Base-by-base conservation (phyloP, 257 asterid genomes). In the Anisodus acutangulus region DNA sequence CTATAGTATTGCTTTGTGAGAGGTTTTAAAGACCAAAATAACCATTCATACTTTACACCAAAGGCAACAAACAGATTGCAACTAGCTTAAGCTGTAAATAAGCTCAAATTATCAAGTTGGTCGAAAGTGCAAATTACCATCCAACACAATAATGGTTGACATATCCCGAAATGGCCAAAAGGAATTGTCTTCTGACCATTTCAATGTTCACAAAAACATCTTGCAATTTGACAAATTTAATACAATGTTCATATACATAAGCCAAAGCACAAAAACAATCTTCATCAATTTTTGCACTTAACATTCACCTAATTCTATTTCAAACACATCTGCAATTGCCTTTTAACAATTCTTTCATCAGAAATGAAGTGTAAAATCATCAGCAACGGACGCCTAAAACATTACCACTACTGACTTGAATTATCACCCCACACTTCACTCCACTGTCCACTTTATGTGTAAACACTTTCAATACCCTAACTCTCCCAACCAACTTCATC, bases 401-500 rank as follows among this genome's bases (percentile, higher is more conserved):
- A 60, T 95, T 85, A 51, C 97, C 98, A 83, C 91, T 93, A 86
- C 88, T 88, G 84, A 57, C 90, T 90, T 94, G 97, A 87, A 94
- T 85, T 84, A 89, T 84, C 88, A 95, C 98, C 76, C 93, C 91
- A 79, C 99, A 94, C 78, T 88, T 90, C 13, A 91, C 92, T 13
- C 87, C 88, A 81, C 93, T 93, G 84, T 88, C 90, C 85, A 95
- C 96, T 82, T 91, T 90, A 88, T 95, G 99, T 81, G 93, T 92
- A 80, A 95, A 94, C 86, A 95, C 94, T 90, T 91, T 93, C 85
- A 95, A 88, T 86, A 94, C 97, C 86, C 97, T 85, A 53, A 95
- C 98, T 86, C 97, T 89, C 85, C 99, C 99, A 82, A 89, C 95
- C 85, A 94, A 76, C 94, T 91, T 91, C 98, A 94, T 93, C 90